Base-by-base conservation (phyloP, 257 asterid genomes). In the Petunia axillaris region DNA sequence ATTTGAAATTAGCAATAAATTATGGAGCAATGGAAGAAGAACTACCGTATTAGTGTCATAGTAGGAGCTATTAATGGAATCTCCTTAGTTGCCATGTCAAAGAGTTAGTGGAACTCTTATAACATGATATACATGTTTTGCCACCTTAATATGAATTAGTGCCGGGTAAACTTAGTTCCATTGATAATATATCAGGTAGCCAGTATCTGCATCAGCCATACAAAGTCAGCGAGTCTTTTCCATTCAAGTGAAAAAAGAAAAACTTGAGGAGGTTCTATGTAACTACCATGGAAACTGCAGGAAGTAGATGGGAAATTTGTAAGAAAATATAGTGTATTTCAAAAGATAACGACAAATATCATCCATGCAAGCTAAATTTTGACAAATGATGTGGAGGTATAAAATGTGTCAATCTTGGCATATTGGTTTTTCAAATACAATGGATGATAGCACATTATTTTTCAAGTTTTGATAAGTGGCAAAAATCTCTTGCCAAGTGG, bases 191-290 rank as follows among this genome's bases (percentile, higher is more conserved):
- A 25, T 3, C 81, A 92, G 94, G 94, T 50, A 88, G 93, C 1
- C 93, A 83, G 64, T 91, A 91, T 83, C 79, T 86, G 66, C 97
- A 91, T 82, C 97, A 91, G 83, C 90, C 97, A 0, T 91, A 91
- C 80, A 90, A 90, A 89, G 93, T 89, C 59, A 87, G 97, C 14
- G 93, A 88, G 64, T 85, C 94, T 6, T 91, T 91, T 79, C 97
- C 97, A 39, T 91, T 87, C 79, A 91, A 91, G 83, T 91, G 97
- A 94, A 90, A 90, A 79, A 91, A 88, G 79, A 91, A 90, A 75
- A 91, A 91, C 82, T 91, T 94, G 96, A 85, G 85, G 80, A 94
- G 97, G 8, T 89, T 87, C 83, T 81, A 86, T 87, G 92, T 91
- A 9, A 91, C 97, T 9, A 80, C 94, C 77, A 89, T 91, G 97